Percentiles rank a stretch among this genome's conserved stretches.
These are phyloP conservation scores for Daldinia childiae DNA, from an alignment of 495 filamentous ascomycete genomes.

Conservation along the genomic window DNA sequence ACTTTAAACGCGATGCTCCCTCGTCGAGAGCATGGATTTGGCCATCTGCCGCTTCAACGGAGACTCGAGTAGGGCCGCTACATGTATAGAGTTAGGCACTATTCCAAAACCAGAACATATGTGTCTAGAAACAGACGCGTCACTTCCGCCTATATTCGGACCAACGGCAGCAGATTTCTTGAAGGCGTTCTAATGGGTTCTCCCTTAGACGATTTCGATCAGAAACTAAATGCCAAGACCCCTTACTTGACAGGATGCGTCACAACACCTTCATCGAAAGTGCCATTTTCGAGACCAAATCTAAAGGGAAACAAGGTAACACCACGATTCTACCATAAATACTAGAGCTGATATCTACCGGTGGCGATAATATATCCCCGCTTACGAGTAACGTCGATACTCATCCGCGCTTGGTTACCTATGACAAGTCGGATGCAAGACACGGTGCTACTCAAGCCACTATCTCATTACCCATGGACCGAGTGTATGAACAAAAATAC, in stretches of 20 bases:
- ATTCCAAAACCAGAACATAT: constrained; percentile 12
- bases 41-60: constrained; percentile 3
- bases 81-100: constrained; percentile 7
- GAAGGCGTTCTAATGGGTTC: not conserved
- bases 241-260: not conserved
- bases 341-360: not conserved
- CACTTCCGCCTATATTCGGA: not conserved
- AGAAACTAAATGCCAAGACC: not conserved
- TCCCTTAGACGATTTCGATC: not conserved
- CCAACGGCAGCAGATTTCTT: not conserved
- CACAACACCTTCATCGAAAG: constrained; percentile 1
- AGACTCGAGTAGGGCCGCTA: not conserved
- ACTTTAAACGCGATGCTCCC: constrained; percentile 1
- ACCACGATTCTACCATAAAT: not conserved
- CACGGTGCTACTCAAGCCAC: not conserved
- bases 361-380: not conserved
- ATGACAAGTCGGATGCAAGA: constrained; percentile 22
- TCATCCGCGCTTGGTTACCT: not conserved
- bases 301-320: not conserved
- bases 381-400: not conserved
- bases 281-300: constrained; percentile 4
- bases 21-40: not conserved
- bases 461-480: not conserved
- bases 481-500: not conserved
- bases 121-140: not conserved